Percentiles rank a stretch among this genome's conserved stretches.
Evolutionary conservation across 179 eudicot species (phyloP).

Genomic region (Actinidia arguta): DNA sequence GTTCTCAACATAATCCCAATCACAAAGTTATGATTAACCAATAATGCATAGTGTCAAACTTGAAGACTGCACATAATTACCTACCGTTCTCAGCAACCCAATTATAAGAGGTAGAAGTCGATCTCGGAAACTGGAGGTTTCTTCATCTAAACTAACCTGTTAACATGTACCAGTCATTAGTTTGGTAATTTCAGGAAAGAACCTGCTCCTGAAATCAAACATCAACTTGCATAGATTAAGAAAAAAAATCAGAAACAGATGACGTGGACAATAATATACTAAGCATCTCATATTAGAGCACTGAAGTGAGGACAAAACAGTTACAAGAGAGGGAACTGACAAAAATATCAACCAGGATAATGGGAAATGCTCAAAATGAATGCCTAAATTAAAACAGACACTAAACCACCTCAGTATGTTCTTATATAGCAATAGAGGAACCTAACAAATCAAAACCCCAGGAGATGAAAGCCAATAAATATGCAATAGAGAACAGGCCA

Average conservation of each 20-base stretch:
- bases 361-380: too few species aligned
- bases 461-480: too few species aligned
- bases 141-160: constrained; percentile 77
- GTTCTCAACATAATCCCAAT: background rate
- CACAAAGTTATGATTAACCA: background rate
- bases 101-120: constrained; percentile 84
- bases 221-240: background rate
- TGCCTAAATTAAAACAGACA: too few species aligned
- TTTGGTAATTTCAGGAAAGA: constrained; percentile 1
- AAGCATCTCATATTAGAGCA: too few species aligned
- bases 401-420: too few species aligned
- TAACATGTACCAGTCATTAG: constrained; percentile 15
- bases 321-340: too few species aligned
- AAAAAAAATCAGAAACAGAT: background rate
- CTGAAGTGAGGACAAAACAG: too few species aligned
- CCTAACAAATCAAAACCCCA: too few species aligned
- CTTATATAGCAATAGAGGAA: too few species aligned
- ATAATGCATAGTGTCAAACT: background rate
- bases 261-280: background rate
- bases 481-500: too few species aligned
- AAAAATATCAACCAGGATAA: too few species aligned
- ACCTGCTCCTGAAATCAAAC: constrained; percentile 9
- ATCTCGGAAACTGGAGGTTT: constrained; percentile 72
- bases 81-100: constrained; percentile 96
- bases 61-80: constrained; percentile 33